phyloP scores from a whole-genome alignment of 495 filamentous ascomycete genomes.

The Trichoderma asperelloides region DNA sequence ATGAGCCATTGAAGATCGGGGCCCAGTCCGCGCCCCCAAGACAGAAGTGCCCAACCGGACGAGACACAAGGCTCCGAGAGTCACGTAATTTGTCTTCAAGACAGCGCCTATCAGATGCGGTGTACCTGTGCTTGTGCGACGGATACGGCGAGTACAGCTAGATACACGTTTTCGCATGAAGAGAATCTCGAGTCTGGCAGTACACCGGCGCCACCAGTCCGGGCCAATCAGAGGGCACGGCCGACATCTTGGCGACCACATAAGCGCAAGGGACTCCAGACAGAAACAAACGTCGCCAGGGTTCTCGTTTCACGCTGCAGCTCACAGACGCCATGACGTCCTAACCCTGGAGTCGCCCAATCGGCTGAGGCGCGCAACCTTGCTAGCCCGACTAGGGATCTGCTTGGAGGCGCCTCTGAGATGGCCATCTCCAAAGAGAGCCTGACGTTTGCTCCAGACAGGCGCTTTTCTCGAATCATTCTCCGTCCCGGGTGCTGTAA shows the following conservation, averaged over 20 bases:
- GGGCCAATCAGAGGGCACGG: not conserved
- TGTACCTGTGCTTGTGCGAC: not conserved
- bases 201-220: not conserved
- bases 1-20: not conserved
- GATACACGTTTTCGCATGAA: not conserved
- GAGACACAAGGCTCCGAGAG: not conserved
- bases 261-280: not conserved
- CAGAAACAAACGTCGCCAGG: not conserved
- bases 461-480: not conserved
- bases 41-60: not conserved
- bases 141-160: not conserved
- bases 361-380: not conserved
- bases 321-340: not conserved
- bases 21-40: not conserved
- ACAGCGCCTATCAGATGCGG: constrained; percentile 6
- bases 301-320: not conserved
- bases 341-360: not conserved
- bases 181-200: not conserved
- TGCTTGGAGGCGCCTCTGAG: not conserved
- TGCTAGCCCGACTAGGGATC: not conserved
- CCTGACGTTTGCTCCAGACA: not conserved
- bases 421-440: not conserved
- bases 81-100: not conserved
- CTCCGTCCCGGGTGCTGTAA: not conserved
- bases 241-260: not conserved